Conservation (phyloP, 1,284 basidiomycete species). For the Cystobasidiaceae sp. region DNA sequence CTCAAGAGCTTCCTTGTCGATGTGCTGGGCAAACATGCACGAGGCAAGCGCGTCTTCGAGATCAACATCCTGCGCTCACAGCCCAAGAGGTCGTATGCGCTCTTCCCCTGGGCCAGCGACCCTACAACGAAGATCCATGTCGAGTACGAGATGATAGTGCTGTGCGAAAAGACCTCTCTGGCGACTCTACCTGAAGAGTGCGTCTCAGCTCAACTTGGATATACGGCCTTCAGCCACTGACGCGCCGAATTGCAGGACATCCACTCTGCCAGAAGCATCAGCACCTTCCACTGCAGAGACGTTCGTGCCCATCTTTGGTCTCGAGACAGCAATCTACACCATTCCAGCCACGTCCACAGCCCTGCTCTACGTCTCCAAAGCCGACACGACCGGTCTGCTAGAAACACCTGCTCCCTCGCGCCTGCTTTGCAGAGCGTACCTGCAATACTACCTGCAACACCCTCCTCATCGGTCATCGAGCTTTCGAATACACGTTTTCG, state of each 20-base stretch:
- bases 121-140: constrained; percentile 57
- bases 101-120: constrained; percentile 66
- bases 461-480: constrained; percentile 59
- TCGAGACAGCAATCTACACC: constrained; percentile 77
- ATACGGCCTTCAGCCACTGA: no score
- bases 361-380: constrained; percentile 86
- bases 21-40: neutral
- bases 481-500: constrained; percentile 83
- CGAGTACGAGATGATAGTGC: constrained; percentile 64
- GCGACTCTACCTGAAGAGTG: no score
- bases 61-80: constrained; percentile 58
- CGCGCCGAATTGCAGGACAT: no score
- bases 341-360: constrained; percentile 62
- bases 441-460: constrained; percentile 63
- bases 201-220: no score
- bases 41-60: constrained; percentile 25
- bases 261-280: no score
- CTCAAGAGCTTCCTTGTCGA: constrained; percentile 14
- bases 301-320: constrained; percentile 63
- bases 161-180: constrained; percentile 46
- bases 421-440: constrained; percentile 61
- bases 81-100: constrained; percentile 57
- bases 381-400: constrained; percentile 77
- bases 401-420: constrained; percentile 59
- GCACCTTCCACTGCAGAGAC: no score